Conservation (phyloP, 768 basidiomycete genomes). For the Crepidotus variabilis region DNA sequence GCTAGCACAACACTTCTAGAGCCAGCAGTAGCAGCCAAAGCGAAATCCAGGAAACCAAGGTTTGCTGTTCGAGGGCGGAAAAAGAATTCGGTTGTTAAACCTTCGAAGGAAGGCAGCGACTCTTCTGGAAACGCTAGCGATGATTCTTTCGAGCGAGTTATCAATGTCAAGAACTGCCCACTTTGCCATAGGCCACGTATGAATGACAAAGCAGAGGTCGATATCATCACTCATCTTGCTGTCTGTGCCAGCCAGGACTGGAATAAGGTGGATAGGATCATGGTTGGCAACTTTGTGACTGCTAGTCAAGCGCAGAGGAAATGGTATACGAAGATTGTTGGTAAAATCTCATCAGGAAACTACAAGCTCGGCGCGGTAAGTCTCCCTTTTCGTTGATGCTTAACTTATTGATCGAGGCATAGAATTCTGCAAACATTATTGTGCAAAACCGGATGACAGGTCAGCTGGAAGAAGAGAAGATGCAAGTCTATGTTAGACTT, state of each 20-base stretch:
- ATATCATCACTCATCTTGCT: conserved; percentile 96
- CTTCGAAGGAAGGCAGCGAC: conserved; percentile 14
- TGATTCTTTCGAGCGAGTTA: conserved; percentile 68
- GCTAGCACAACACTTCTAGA: background rate
- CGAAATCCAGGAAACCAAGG: conserved; percentile 17
- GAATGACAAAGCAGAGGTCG: conserved; percentile 84
- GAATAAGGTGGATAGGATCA: conserved; percentile 82
- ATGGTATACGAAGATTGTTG: conserved; percentile 90
- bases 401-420: background rate
- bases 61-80: conserved; percentile 19
- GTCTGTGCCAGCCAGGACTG: conserved; percentile 94
- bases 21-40: background rate
- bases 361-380: conserved; percentile 84
- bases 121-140: conserved; percentile 22
- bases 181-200: conserved; percentile 87
- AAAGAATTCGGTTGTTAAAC: conserved; percentile 14
- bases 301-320: conserved; percentile 94
- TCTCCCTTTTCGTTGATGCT: conserved; percentile 5
- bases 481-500: conserved; percentile 88
- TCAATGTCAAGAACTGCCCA: conserved; percentile 94
- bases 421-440: conserved; percentile 98
- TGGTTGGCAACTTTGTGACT: conserved; percentile 94
- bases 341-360: conserved; percentile 80
- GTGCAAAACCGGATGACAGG: conserved; percentile 93
- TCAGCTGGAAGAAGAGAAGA: conserved; percentile 95